Conservation (phyloP, 768 basidiomycete species). For the Pleurotus tuber-regium region DNA sequence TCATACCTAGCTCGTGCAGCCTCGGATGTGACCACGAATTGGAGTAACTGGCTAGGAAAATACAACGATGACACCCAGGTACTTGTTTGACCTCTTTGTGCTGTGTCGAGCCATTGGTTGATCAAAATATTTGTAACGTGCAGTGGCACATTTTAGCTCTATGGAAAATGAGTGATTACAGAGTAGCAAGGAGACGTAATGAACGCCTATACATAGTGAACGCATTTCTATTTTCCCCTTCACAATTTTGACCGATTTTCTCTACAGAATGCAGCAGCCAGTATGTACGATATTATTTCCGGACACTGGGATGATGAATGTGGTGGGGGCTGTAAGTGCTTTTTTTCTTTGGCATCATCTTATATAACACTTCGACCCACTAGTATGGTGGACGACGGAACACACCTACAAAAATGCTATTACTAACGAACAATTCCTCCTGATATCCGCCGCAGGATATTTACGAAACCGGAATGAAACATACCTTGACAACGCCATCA, state of each 20-base stretch:
- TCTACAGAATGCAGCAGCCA: conserved; percentile 29
- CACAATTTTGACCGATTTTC: not conserved
- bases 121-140: not conserved
- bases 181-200: conserved; percentile 33
- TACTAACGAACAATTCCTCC: conserved; percentile 55
- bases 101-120: not conserved
- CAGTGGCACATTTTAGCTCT: conserved; percentile 57
- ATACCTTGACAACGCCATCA: conserved; percentile 48
- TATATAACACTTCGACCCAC: not conserved
- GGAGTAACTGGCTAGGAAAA: conserved; percentile 41
- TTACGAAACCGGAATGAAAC: conserved; percentile 32
- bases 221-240: not conserved
- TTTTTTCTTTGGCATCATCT: no score
- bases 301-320: conserved; percentile 49
- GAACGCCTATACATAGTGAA: conserved; percentile 27
- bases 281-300: conserved; percentile 50
- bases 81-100: not conserved
- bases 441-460: conserved; percentile 48
- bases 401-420: conserved; percentile 60
- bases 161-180: conserved; percentile 59
- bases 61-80: conserved; percentile 54
- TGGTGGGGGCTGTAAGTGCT: conserved; percentile 46
- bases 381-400: conserved; percentile 57
- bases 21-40: conserved; percentile 35
- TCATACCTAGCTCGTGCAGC: conserved; percentile 47